Percentiles rank a stretch among this genome's conserved stretches.
phyloP scores from a whole-genome alignment of 257 asterid species.

The Coffea canephora region DNA sequence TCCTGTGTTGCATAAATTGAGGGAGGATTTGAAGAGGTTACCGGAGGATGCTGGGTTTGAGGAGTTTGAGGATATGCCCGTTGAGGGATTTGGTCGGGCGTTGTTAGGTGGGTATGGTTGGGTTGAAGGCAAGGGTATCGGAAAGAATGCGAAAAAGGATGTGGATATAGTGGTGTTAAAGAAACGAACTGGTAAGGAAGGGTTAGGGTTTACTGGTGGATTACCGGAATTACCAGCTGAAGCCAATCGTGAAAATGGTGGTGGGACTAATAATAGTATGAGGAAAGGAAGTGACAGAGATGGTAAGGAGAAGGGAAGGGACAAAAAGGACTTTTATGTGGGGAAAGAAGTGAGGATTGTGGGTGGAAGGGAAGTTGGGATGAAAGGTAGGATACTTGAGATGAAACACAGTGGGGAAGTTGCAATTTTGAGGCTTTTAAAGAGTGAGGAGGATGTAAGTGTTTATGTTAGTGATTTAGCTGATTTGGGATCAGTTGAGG shows the following conservation, averaged over 20 bases:
- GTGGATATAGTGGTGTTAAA: conserved; percentile 46
- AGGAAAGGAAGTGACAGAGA: conserved; percentile 18
- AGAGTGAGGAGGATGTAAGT: conserved; percentile 47
- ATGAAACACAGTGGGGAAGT: conserved; percentile 27
- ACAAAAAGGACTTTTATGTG: conserved; percentile 31
- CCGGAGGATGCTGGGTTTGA: conserved; percentile 60
- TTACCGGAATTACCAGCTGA: conserved; percentile 2
- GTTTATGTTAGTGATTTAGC: conserved; percentile 21
- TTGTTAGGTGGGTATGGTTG: conserved; percentile 75
- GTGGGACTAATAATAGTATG: conserved; percentile 22
- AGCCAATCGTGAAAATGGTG: background rate
- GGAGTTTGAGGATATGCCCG: conserved; percentile 67
- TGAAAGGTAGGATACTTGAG: conserved; percentile 35
- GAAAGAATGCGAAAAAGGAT: conserved; percentile 69
- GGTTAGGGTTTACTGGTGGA: conserved; percentile 59
- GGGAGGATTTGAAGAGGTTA: conserved; percentile 22
- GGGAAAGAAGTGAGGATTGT: conserved; percentile 61
- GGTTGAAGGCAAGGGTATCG: conserved; percentile 77
- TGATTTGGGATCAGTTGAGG: conserved; percentile 65
- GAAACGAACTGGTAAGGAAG: conserved; percentile 68
- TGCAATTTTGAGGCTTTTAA: conserved; percentile 37
- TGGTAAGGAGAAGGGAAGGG: conserved; percentile 15
- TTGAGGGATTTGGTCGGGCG: conserved; percentile 70
- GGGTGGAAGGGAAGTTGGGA: conserved; percentile 62
- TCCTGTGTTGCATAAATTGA: too few species aligned